Evolutionary conservation across 805 yeast species (phyloP).

Genomic region (Metschnikowia amazonensis): DNA sequence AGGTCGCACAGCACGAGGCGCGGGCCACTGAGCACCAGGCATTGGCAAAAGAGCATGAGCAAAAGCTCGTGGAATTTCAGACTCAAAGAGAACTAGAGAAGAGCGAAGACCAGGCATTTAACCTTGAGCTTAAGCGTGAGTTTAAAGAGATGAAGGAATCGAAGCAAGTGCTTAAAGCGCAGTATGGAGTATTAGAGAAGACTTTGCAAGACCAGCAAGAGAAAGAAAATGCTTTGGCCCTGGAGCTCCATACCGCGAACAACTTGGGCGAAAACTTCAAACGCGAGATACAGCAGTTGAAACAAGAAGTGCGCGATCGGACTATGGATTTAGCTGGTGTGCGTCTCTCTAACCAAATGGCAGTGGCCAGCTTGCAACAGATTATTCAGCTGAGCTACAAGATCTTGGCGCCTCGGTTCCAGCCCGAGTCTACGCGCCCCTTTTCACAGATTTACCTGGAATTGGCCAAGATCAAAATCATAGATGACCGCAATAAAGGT

Average conservation of each 20-base stretch:
- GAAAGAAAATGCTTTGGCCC: neutral
- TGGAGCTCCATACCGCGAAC: neutral
- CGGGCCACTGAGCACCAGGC: neutral
- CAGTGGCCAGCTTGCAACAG: conserved; percentile 8
- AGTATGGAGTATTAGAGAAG: neutral
- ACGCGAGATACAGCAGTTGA: neutral
- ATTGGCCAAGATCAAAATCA: conserved; percentile 3
- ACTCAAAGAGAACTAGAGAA: neutral
- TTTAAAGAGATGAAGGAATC: conserved; percentile 3
- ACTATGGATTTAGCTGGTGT: conserved; percentile 3
- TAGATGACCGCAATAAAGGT: conserved; percentile 4
- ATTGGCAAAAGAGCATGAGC: neutral
- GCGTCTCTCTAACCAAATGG: conserved; percentile 11
- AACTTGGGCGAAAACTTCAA: neutral
- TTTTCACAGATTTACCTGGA: conserved; percentile 11
- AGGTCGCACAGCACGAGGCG: neutral
- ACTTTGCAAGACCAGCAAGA: neutral
- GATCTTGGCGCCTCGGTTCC: conserved; percentile 11
- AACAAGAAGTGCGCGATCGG: neutral
- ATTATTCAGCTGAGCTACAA: conserved; percentile 13
- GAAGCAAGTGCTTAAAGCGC: neutral
- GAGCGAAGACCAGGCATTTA: conserved; percentile 1
- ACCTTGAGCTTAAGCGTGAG: conserved; percentile 2
- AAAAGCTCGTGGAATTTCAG: neutral
- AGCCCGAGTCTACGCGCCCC: conserved; percentile 12